Evolutionary conservation across 768 basidiomycete genomes (phyloP).

Genomic region (Leucosporidium creatinivorum): DNA sequence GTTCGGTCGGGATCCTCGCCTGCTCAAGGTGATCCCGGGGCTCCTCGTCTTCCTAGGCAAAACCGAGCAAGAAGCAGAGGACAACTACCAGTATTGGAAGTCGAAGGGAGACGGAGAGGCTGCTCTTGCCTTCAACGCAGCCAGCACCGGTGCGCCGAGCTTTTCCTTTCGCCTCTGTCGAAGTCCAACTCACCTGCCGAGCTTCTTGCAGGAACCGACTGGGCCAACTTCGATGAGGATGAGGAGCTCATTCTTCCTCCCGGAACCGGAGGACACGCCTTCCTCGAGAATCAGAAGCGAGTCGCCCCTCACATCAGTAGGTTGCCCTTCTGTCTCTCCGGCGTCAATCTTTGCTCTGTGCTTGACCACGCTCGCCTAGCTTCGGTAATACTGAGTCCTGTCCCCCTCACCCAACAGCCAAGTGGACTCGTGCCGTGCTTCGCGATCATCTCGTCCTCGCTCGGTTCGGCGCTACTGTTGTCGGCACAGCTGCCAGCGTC

Average conservation of each 20-base stretch:
- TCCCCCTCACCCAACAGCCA: neutral
- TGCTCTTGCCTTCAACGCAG: neutral
- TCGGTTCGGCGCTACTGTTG: neutral
- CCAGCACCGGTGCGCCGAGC: neutral
- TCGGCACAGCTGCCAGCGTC: neutral
- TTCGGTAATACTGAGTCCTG: neutral
- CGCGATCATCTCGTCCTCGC: neutral
- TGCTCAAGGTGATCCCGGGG: conserved; percentile 3
- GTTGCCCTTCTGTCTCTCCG: too few species aligned
- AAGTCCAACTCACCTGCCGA: neutral
- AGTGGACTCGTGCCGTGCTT: neutral
- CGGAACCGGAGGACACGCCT: neutral
- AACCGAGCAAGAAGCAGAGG: neutral
- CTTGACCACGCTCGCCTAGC: too few species aligned
- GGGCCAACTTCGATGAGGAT: neutral
- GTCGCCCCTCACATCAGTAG: neutral
- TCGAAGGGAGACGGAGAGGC: neutral
- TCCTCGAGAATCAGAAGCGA: neutral
- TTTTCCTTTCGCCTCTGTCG: neutral
- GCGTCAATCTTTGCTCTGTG: too few species aligned
- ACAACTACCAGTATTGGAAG: conserved; percentile 5
- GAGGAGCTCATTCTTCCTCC: neutral
- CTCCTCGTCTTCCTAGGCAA: neutral
- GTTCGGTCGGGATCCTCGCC: neutral
- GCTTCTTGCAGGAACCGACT: neutral